Percentiles rank a stretch among this genome's conserved stretches.
These are phyloP conservation scores for Aureobasidium sp. DNA, from an alignment of 2,329 filamentous ascomycete species.

Conservation along the genomic window DNA sequence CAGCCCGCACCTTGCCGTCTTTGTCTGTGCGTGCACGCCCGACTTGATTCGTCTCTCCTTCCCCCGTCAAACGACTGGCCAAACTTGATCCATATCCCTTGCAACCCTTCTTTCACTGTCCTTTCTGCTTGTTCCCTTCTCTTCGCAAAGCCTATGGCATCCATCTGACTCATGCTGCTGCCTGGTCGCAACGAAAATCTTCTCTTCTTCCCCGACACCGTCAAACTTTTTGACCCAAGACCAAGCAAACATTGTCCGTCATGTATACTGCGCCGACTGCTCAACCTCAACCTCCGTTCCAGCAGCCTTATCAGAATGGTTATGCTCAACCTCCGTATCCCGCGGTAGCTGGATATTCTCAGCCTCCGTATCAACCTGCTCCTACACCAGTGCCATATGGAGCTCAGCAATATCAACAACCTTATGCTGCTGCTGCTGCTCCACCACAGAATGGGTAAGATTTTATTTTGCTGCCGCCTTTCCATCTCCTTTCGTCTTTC, in stretches of 20 bases:
- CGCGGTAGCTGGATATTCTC: slow-evolving; percentile 17
- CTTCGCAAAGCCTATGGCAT: slow-evolving; percentile 4
- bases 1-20: slow-evolving; percentile 10
- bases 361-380: slow-evolving; percentile 22
- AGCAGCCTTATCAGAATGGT: slow-evolving; percentile 19
- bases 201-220: neutral
- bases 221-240: slow-evolving; percentile 1
- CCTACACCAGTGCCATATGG: slow-evolving; percentile 14
- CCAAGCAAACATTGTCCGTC: neutral
- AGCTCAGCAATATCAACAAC: slow-evolving; percentile 21
- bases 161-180: neutral
- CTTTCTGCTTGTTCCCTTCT: neutral
- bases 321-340: neutral
- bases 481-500: neutral
- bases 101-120: slow-evolving; percentile 8
- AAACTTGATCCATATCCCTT: slow-evolving; percentile 3
- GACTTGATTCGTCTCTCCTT: slow-evolving; percentile 10
- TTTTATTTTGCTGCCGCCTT: neutral
- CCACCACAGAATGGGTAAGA: slow-evolving; percentile 6
- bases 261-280: slow-evolving; percentile 22
- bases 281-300: slow-evolving; percentile 23
- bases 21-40: slow-evolving; percentile 3
- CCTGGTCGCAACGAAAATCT: neutral
- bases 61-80: slow-evolving; percentile 9
- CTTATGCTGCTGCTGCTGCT: neutral